phyloP scores from a whole-genome alignment of 768 basidiomycete species.

The Tremella mesenterica region DNA sequence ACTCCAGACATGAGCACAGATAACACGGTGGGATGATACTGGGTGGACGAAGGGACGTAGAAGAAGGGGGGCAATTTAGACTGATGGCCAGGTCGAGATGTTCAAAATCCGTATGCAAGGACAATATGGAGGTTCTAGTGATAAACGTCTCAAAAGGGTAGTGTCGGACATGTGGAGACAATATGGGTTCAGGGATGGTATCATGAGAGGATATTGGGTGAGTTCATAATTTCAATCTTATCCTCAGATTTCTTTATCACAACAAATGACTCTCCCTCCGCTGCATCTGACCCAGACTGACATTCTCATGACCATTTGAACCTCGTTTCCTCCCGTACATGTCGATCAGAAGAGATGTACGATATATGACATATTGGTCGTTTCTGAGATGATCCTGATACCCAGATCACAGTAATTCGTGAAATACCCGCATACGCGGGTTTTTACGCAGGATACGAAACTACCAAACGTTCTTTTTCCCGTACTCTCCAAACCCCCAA shows the following conservation, averaged over 20 bases:
- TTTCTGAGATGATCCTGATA: background rate
- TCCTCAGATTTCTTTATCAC: no score
- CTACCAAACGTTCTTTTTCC: conserved; percentile 68
- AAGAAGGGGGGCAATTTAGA: no score
- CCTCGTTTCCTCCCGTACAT: no score
- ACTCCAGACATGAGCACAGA: no score
- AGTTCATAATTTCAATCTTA: conserved; percentile 13
- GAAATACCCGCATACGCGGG: conserved; percentile 97
- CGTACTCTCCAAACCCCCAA: conserved; percentile 16
- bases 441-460: conserved; percentile 70
- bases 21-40: no score
- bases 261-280: no score
- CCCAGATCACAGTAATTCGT: conserved; percentile 75
- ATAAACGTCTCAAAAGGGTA: conserved; percentile 66
- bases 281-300: no score
- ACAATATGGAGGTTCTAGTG: conserved; percentile 68
- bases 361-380: no score
- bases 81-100: conserved; percentile 62
- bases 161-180: conserved; percentile 73
- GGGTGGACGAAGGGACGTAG: background rate
- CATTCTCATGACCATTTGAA: background rate
- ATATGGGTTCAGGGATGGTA: conserved; percentile 75
- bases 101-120: conserved; percentile 98
- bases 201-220: conserved; percentile 98
- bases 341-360: no score